Percentiles rank a stretch among this genome's conserved stretches.
Conservation (phyloP, 1,139 yeast species). For the Geotrichum bryndzae region DNA sequence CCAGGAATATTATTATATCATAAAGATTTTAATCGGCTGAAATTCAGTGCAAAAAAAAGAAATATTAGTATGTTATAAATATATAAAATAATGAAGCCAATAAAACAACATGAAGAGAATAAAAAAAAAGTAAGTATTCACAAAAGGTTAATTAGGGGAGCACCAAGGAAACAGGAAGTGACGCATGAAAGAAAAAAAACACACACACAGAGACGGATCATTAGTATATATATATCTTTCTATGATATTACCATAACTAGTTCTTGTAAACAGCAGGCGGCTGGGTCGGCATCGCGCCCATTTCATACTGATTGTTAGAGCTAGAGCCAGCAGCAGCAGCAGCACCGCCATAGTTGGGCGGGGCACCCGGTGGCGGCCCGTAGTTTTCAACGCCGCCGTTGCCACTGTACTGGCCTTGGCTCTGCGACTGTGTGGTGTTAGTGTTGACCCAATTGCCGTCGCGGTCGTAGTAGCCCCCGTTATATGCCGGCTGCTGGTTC, state of each 20-base stretch:
- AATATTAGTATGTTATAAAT: too few species aligned
- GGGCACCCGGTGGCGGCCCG: constrained; percentile 24
- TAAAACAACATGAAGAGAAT: neutral
- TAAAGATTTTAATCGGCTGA: too few species aligned
- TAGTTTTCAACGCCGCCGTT: constrained; percentile 7
- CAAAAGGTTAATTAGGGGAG: neutral
- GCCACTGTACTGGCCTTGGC: constrained; percentile 18
- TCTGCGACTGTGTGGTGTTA: constrained; percentile 19
- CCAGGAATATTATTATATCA: too few species aligned
- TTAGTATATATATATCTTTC: neutral
- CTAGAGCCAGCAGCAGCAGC: neutral
- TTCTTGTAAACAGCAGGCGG: constrained; percentile 10
- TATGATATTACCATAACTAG: neutral
- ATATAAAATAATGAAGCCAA: too few species aligned
- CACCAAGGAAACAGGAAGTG: neutral
- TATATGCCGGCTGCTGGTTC: neutral
- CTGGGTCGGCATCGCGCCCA: constrained; percentile 3
- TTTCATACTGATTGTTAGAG: constrained; percentile 4
- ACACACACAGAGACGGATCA: neutral
- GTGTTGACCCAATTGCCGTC: constrained; percentile 50
- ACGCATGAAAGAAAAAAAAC: neutral
- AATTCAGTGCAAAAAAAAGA: too few species aligned
- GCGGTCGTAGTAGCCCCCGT: constrained; percentile 65
- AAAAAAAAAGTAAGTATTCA: neutral
- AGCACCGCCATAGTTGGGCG: constrained; percentile 16